phyloP scores from a whole-genome alignment of 1,139 yeast species.

The Hemisphaericaspora subhashii region DNA sequence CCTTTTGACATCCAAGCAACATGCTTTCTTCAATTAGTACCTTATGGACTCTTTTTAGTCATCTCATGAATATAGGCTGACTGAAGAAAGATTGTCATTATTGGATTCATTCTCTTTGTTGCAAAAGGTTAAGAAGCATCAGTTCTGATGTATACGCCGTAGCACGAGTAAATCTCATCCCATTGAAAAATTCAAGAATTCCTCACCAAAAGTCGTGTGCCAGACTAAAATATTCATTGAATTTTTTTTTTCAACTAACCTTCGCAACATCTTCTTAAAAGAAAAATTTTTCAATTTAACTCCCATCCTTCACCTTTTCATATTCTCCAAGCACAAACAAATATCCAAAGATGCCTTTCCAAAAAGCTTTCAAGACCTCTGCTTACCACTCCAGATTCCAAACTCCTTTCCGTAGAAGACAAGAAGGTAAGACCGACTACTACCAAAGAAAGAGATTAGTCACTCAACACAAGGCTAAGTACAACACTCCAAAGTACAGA shows the following conservation, averaged over 20 bases:
- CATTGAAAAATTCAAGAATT: no score
- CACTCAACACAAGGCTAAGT: constrained; percentile 99
- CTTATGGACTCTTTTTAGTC: no score
- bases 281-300: constrained; percentile 4
- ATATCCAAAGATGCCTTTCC: constrained; percentile 67
- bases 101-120: no score
- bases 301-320: background rate
- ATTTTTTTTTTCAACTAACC: background rate
- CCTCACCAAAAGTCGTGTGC: background rate
- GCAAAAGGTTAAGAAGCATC: no score
- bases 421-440: constrained; percentile 99
- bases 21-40: no score
- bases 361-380: constrained; percentile 69
- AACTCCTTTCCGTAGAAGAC: constrained; percentile 99
- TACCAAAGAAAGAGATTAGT: constrained; percentile 99
- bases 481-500: constrained; percentile 99
- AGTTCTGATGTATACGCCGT: no score
- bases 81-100: no score
- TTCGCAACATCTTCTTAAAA: no score
- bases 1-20: no score
- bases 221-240: background rate
- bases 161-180: no score
- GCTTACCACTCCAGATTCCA: constrained; percentile 99
- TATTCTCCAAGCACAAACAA: background rate
- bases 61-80: no score